A percentile compares a stretch with the other conserved stretches of the same genome.
phyloP scores from a whole-genome alignment of 768 basidiomycete genomes.

The Collybiopsis confluens region DNA sequence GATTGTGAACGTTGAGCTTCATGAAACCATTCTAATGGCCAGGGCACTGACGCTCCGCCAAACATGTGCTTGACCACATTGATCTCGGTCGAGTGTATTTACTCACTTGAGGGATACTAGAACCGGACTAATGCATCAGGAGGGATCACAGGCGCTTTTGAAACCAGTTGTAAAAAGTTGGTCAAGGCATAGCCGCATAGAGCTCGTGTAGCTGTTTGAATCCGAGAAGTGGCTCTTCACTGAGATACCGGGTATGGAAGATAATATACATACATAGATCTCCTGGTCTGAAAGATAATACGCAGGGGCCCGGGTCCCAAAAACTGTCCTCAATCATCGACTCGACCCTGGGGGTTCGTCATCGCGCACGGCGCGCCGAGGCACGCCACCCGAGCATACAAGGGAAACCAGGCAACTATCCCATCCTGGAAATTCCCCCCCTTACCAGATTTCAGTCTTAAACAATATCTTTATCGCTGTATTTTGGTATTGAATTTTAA shows the following conservation, averaged over 20 bases:
- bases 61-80: conserved; percentile 55
- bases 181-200: conserved; percentile 49
- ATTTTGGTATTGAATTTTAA: too few species aligned
- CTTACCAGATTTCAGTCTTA: conserved; percentile 34
- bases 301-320: conserved; percentile 44
- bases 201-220: conserved; percentile 37
- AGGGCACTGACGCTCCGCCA: conserved; percentile 2
- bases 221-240: conserved; percentile 34
- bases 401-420: too few species aligned
- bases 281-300: conserved; percentile 23
- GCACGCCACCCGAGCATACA: too few species aligned
- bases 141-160: conserved; percentile 43
- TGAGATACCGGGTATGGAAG: conserved; percentile 15
- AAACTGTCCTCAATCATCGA: conserved; percentile 53
- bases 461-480: conserved; percentile 28
- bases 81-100: conserved; percentile 33
- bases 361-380: too few species aligned
- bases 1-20: not conserved
- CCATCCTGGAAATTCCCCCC: conserved; percentile 41
- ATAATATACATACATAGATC: conserved; percentile 42
- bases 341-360: conserved; percentile 46
- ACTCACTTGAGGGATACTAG: conserved; percentile 36
- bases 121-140: conserved; percentile 38
- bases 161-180: conserved; percentile 39
- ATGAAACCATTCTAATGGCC: conserved; percentile 7